Evolutionary conservation across 2,329 filamentous ascomycete species (phyloP).

Genomic region (Metarhizium sp.): DNA sequence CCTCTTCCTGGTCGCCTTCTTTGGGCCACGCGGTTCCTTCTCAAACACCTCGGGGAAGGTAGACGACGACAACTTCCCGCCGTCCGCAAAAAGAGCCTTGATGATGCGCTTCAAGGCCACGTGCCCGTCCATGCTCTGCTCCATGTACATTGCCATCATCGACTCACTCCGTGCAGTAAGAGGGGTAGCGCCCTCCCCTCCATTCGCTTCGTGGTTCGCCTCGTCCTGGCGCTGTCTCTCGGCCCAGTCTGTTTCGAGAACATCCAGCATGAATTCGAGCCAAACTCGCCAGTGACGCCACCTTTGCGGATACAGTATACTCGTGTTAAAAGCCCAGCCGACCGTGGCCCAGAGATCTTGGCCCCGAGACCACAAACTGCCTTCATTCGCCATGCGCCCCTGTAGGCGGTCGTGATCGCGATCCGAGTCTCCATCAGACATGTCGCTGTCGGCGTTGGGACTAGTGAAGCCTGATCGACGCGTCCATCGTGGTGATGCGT

Average conservation of each 20-base stretch:
- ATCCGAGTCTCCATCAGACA: constrained; percentile 31
- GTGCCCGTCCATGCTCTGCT: constrained; percentile 34
- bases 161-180: constrained; percentile 35
- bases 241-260: constrained; percentile 62
- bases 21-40: constrained; percentile 42
- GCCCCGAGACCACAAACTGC: constrained; percentile 64
- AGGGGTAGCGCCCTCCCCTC: constrained; percentile 13
- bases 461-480: constrained; percentile 25
- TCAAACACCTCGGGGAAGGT: constrained; percentile 59
- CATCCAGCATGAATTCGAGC: constrained; percentile 71
- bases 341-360: constrained; percentile 83
- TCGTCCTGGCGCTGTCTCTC: constrained; percentile 43
- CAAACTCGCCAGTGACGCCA: constrained; percentile 79
- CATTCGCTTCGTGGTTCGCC: constrained; percentile 16
- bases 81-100: constrained; percentile 60
- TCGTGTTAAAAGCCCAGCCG: constrained; percentile 93
- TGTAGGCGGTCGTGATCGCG: constrained; percentile 44
- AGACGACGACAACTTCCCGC: constrained; percentile 38
- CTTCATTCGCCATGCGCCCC: constrained; percentile 50
- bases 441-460: constrained; percentile 32
- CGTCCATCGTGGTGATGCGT: constrained; percentile 19
- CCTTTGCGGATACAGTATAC: constrained; percentile 57
- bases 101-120: constrained; percentile 45
- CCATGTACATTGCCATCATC: constrained; percentile 53
- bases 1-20: constrained; percentile 35